Base-by-base conservation (phyloP, 768 basidiomycete species). In the Podaxis sp. region DNA sequence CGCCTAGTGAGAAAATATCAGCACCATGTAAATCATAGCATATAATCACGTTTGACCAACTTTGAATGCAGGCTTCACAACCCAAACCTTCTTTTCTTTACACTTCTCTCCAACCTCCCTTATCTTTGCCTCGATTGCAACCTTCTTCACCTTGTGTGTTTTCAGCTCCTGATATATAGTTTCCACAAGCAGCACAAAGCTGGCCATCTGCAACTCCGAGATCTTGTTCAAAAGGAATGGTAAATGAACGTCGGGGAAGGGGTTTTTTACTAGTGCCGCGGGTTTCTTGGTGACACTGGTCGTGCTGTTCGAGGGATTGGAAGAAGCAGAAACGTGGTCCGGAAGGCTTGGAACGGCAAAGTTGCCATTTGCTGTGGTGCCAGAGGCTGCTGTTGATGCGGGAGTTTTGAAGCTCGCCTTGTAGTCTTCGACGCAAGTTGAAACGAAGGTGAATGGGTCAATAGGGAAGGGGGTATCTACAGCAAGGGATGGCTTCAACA, bases 121-220 rank as follows among this genome's bases (percentile, higher is more conserved):
- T 40, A 95, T 79, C 72, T 94, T 94, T 2, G 85, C 86, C 72
- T 93, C 91, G 50, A 95, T 86, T 3, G 90, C 85, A 55, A 87
- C 90, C 80, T 94, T 94, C 78, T 89, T 93, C 65, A 93, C 82
- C 61, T 87, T 88, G 66, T 89, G 76, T n/a, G 72, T 73, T 36
- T 84, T 84, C 43, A 94, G 77, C 27, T 89, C 89, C 65, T 88
- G 84, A 68, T 87, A 84, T 66, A 94, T 81, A 7, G 84, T 80
- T 63, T 94, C 92, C 0, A 93, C 82, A 29, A 95, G 82, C 59
- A 85, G 81, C 7, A 79, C 80, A 25, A 92, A 77, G 65, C 79
- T 93, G 7, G 82, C 77, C 0, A 89, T 85, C 57, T 85, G 81
- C 19, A 91, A 76, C 24, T 77, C 74, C 2, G 79, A 76, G 51